phyloP scores from a whole-genome alignment of 306 rosid genomes.

The Vigna mungo region DNA sequence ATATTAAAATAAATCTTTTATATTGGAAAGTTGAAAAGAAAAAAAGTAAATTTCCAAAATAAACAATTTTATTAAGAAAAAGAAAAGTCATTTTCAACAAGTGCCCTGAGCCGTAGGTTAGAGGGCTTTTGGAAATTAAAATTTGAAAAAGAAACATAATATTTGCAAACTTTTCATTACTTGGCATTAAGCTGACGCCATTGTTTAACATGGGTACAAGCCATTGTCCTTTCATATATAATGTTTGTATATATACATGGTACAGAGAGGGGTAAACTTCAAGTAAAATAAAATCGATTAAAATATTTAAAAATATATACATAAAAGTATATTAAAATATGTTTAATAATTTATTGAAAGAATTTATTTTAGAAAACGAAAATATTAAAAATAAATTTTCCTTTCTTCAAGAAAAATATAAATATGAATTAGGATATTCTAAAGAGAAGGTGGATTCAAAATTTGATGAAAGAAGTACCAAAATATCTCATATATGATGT shows the following conservation, averaged over 20 bases:
- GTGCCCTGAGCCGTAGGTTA: conserved; percentile 33
- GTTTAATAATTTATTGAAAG: background rate
- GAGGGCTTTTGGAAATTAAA: conserved; percentile 46
- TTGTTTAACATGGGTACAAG: conserved; percentile 33
- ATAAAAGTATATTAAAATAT: background rate
- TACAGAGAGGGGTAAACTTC: background rate
- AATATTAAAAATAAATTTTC: background rate
- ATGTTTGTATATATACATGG: background rate
- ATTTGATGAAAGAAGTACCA: background rate
- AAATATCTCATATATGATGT: background rate
- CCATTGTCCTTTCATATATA: conserved; percentile 12
- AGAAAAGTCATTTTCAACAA: conserved; percentile 47
- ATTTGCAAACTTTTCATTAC: conserved; percentile 40
- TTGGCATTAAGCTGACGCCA: conserved; percentile 30
- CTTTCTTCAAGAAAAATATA: background rate
- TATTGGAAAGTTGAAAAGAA: background rate
- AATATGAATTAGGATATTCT: background rate
- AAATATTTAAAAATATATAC: background rate
- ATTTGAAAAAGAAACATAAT: conserved; percentile 49
- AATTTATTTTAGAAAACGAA: background rate
- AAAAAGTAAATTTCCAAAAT: background rate
- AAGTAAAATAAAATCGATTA: background rate
- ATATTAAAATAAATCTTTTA: background rate
- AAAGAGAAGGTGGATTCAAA: background rate
- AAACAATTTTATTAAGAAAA: background rate